Conservation (phyloP, 2,329 filamentous ascomycete species). For the Apiospora koreana region DNA sequence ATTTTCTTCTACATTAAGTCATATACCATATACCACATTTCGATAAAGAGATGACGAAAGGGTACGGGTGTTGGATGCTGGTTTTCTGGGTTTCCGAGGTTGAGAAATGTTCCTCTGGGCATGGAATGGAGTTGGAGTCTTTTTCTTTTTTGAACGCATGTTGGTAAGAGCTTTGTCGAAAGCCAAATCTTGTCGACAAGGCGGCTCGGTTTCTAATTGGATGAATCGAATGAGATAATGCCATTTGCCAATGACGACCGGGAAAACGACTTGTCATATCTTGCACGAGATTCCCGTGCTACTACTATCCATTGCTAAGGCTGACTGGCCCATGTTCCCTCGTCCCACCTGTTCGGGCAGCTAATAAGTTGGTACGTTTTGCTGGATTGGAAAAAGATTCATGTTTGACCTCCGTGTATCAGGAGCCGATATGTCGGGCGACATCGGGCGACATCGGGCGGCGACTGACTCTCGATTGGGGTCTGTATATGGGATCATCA, state of each 20-base stretch:
- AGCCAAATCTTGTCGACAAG: neutral
- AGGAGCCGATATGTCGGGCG: neutral
- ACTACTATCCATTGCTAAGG: no score
- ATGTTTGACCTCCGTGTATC: neutral
- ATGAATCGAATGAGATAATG: neutral
- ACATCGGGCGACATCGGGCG: no score
- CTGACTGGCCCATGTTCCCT: no score
- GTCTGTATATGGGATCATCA: neutral
- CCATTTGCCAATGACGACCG: neutral
- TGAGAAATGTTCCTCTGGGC: conserved; percentile 8
- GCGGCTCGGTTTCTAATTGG: neutral
- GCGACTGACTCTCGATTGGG: neutral
- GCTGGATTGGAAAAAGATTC: no score
- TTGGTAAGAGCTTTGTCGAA: neutral
- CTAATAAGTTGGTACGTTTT: no score
- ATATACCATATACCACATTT: conserved; percentile 6
- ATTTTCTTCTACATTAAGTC: neutral
- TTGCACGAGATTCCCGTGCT: neutral
- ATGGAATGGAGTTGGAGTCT: conserved; percentile 22
- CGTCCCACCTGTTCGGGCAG: no score
- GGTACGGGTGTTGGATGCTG: neutral
- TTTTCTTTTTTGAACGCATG: conserved; percentile 6
- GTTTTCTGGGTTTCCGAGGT: neutral
- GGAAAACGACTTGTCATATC: neutral
- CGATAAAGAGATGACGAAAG: neutral